Base-by-base conservation (phyloP, 2,329 filamentous ascomycete genomes). In the Calonectria henricotiae region DNA sequence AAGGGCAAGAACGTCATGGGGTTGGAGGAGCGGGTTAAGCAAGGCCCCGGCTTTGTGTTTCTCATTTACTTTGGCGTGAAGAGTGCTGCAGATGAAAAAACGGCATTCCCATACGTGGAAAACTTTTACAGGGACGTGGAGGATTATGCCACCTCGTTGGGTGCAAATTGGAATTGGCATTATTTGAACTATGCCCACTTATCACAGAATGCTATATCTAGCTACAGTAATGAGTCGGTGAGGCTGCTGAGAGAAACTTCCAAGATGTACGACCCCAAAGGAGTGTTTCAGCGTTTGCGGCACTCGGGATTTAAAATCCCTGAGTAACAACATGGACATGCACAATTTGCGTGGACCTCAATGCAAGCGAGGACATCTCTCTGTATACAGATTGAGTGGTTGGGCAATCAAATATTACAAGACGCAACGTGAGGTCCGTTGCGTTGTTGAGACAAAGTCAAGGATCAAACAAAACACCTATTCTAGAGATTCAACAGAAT, bases 111-210 rank as follows among this genome's bases (percentile, higher is more conserved):
- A 12, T 55, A 23, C 15, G 51, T 55, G 12, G n/a, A 55, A 23
- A 8, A 13, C 2, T 55, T 55, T n/a, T 39, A 55, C n/a, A 35
- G n/a, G 12, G 51, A 55, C 2, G 32, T 55, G 12, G 51, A 55
- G 3, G 32, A 15, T 5, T 55, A 55, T 8, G 51, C 51, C n/a
- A 55, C n/a, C 32, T 55, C 51, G 2, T n/a, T 55, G 32, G n/a
- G 20, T 17, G 30, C 51, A 1, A 55, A 55, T 39, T 55, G 51
- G 51, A 6, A 55, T 17, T 55, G 51, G 51, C 12, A 55, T n/a
- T 55, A 55, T 9, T 32, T 55, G n/a, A 55, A 55, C 13, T 55
- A 55, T 12, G 51, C 51, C 5, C 51, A 25, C 20, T 30, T 17
- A 15, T 11, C n/a, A 23, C 51, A 55, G n/a, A 32, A 55, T 55